These are phyloP conservation scores for Taiozyma sp. DNA, from an alignment of 1,139 yeast genomes.

Conservation along the genomic window DNA sequence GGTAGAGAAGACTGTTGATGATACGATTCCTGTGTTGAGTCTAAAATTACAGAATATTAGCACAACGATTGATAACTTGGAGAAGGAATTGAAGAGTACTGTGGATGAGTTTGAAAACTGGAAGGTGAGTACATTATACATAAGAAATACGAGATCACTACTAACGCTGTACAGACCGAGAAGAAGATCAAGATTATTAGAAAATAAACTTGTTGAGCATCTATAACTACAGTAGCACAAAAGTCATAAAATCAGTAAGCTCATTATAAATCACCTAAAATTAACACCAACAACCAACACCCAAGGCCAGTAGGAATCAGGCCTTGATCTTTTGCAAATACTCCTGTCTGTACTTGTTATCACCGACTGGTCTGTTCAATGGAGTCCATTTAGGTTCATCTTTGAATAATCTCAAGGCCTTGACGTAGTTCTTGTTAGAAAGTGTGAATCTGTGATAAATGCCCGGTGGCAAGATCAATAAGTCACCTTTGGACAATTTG, in stretches of 20 bases:
- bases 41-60: conserved; percentile 46
- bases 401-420: conserved; percentile 80
- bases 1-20: conserved; percentile 75
- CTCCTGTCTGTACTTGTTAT: conserved; percentile 36
- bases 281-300: not conserved
- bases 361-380: conserved; percentile 57
- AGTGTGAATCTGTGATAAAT: conserved; percentile 90
- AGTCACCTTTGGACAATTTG: conserved; percentile 57
- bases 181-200: conserved; percentile 63
- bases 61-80: conserved; percentile 41
- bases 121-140: conserved; percentile 33
- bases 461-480: conserved; percentile 82
- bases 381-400: conserved; percentile 98
- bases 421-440: conserved; percentile 54
- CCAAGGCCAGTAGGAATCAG: conserved; percentile 10
- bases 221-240: not conserved
- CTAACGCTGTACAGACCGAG: conserved; percentile 31
- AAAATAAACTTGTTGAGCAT: conserved; percentile 19
- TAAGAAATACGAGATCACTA: not conserved
- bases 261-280: not conserved
- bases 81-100: conserved; percentile 40
- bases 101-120: conserved; percentile 60
- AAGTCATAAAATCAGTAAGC: not conserved
- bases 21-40: conserved; percentile 64
- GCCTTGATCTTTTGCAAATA: conserved; percentile 32